Base-by-base conservation (phyloP, 2,329 filamentous ascomycete genomes). In the Claviceps quebecensis region DNA sequence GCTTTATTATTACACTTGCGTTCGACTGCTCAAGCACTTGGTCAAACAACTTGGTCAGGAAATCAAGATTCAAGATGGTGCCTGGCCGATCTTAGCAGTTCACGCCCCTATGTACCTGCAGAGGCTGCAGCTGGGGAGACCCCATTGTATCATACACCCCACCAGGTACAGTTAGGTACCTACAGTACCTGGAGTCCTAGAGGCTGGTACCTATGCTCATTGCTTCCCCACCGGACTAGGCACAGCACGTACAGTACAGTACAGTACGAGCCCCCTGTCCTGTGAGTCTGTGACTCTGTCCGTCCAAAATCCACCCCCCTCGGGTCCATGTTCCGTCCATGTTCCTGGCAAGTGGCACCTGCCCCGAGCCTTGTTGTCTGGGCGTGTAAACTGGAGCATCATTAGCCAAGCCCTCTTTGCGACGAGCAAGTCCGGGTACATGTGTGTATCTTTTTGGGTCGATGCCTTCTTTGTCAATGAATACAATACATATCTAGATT, bases 391-490 rank as follows among this genome's bases (percentile, higher is more conserved):
- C 22, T 29, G 26, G 19, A 34, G 29, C 23, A 38, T 19, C 40
- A 44, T 34, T 34, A 50, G n/a, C 41, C 40, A 50, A 23, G 40
- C 50, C 46, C 11, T 43, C 39, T 36, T 22, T 41, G 37, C 50
- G 39, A 45, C 45, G 38, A 34, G 29, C n/a, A 17, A 50, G 23
- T 5, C 23, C 19, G 11, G 7, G 26, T 23, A 19, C 17, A 36
- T 36, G 23, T 45, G n/a, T 17, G 3, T 17, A 44, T 13, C 41
- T 39, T 34, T 39, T 40, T 39, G 43, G 13, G 41, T 26, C 34
- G 44, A 46, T 51, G 50, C 46, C 41, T 51, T 38, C 52, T 52
- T 51, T 48, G 50, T 56, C 51, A 53, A 55, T 56, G 53, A 51
- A 53, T 54, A n/a, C n/a, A n/a, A n/a, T 19, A 55, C 49, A 49